These are phyloP conservation scores for Nicotiana attenuata DNA, from an alignment of 257 asterid species.

Conservation along the genomic window DNA sequence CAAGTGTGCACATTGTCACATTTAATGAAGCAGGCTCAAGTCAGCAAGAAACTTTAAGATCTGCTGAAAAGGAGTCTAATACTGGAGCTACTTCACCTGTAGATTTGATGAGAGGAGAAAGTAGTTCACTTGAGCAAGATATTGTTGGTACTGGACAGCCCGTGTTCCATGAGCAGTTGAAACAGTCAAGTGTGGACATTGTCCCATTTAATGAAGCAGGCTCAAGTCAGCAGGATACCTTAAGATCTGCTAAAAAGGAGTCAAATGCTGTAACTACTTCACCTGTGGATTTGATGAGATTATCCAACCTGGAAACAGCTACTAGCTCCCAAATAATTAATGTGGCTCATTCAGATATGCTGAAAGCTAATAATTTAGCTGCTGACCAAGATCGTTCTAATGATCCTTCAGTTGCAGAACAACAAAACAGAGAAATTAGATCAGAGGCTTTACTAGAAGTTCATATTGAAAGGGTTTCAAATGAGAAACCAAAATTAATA, in stretches of 20 bases:
- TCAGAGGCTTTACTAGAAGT: conserved; percentile 27
- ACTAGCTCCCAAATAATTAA: conserved; percentile 33
- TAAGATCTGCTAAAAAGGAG: not conserved
- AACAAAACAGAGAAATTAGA: conserved; percentile 26
- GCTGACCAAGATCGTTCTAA: conserved; percentile 12
- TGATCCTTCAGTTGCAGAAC: conserved; percentile 31
- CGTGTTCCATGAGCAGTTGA: conserved; percentile 5
- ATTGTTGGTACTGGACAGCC: conserved; percentile 8
- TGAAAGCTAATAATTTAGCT: conserved; percentile 16
- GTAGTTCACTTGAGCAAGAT: conserved; percentile 14
- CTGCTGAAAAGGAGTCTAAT: not conserved
- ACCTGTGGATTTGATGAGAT: conserved; percentile 22
- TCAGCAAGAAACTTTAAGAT: not conserved
- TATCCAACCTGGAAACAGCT: conserved; percentile 34
- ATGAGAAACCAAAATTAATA: conserved; percentile 26
- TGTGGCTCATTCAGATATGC: conserved; percentile 24
- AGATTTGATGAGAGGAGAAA: conserved; percentile 12
- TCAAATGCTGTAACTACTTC: not conserved
- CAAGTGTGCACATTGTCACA: conserved; percentile 6
- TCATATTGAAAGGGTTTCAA: conserved; percentile 28
- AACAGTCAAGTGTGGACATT: conserved; percentile 15
- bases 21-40: not conserved
- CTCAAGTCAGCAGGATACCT: not conserved
- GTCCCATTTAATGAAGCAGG: conserved; percentile 8
- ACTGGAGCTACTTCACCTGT: not conserved